Percentiles rank a stretch among this genome's conserved stretches.
Evolutionary conservation across 2,329 filamentous ascomycete species (phyloP).

Genomic region (Emydomyces testavorans): DNA sequence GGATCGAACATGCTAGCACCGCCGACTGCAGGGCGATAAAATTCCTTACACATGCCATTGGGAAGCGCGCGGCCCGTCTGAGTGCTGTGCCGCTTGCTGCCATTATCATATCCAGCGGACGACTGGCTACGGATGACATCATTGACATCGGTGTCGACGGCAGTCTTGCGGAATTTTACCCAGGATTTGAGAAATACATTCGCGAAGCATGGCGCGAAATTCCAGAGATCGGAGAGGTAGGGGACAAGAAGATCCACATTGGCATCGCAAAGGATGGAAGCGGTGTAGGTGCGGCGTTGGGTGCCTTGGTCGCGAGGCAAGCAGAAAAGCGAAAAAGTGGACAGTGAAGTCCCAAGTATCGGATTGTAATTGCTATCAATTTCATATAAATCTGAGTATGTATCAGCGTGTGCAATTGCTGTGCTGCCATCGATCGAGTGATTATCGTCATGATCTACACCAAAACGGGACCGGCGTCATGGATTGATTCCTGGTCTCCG

Average conservation of each 20-base stretch:
- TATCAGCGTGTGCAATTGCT: background rate
- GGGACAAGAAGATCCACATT: slow-evolving; percentile 79
- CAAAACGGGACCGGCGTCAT: background rate
- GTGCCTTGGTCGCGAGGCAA: slow-evolving; percentile 74
- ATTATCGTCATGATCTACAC: too few species aligned
- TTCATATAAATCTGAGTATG: background rate
- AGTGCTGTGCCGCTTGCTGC: slow-evolving; percentile 80
- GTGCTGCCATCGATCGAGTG: too few species aligned
- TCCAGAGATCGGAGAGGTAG: slow-evolving; percentile 61
- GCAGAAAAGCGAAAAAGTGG: slow-evolving; percentile 20
- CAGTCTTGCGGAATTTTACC: slow-evolving; percentile 89
- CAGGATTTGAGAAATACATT: slow-evolving; percentile 79
- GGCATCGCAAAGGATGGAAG: slow-evolving; percentile 95
- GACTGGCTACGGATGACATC: slow-evolving; percentile 55
- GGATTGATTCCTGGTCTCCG: too few species aligned
- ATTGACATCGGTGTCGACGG: slow-evolving; percentile 92
- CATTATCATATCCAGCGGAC: slow-evolving; percentile 68
- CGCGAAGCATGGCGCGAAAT: slow-evolving; percentile 68
- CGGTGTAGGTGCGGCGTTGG: slow-evolving; percentile 87
- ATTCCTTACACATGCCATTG: slow-evolving; percentile 68
- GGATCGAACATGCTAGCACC: slow-evolving; percentile 61
- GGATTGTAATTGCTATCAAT: background rate
- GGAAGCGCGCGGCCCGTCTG: slow-evolving; percentile 74
- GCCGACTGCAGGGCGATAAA: slow-evolving; percentile 87
- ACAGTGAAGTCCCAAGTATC: background rate